A percentile compares a stretch with the other conserved stretches of the same genome.
phyloP scores from a whole-genome alignment of 805 yeast species.

The Yarrowia alimentaria region DNA sequence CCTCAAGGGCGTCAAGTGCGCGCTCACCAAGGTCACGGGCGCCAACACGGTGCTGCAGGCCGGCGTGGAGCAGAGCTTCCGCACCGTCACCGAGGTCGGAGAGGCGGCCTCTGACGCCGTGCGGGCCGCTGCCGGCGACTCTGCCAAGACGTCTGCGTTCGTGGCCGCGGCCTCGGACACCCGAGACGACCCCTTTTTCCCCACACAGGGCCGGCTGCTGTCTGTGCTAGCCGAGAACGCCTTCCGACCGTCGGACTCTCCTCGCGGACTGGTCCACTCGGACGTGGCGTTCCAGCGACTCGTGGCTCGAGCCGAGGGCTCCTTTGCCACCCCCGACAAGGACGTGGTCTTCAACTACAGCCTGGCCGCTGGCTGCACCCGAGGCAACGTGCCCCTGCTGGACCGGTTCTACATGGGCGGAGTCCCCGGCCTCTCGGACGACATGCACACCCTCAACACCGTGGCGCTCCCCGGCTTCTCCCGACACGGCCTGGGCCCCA shows the following conservation, averaged over 20 bases:
- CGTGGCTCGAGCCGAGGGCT: constrained; percentile 18
- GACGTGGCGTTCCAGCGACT: constrained; percentile 18
- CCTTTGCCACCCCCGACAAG: constrained; percentile 2
- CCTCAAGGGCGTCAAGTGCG: constrained; percentile 24
- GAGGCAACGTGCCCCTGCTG: constrained; percentile 24
- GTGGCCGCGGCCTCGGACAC: constrained; percentile 12
- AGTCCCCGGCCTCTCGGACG: constrained; percentile 13
- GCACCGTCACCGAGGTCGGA: constrained; percentile 24
- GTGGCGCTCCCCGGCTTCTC: constrained; percentile 21
- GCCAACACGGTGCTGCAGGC: constrained; percentile 19
- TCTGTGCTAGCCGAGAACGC: constrained; percentile 18
- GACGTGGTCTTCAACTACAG: constrained; percentile 22
- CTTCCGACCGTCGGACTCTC: constrained; percentile 12
- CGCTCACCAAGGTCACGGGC: constrained; percentile 4
- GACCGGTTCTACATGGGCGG: constrained; percentile 28
- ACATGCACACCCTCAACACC: constrained; percentile 21
- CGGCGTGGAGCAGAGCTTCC: constrained; percentile 16
- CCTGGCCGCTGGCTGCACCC: constrained; percentile 15
- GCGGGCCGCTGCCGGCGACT: constrained; percentile 23
- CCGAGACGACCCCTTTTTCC: constrained; percentile 26
- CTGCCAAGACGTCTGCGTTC: constrained; percentile 20
- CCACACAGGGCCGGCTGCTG: constrained; percentile 10
- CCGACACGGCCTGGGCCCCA: constrained; percentile 26
- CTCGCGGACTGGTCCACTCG: constrained; percentile 14
- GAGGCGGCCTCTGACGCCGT: constrained; percentile 23